Conservation (phyloP, 129 eudicot genomes). For the Sambucus nigra region DNA sequence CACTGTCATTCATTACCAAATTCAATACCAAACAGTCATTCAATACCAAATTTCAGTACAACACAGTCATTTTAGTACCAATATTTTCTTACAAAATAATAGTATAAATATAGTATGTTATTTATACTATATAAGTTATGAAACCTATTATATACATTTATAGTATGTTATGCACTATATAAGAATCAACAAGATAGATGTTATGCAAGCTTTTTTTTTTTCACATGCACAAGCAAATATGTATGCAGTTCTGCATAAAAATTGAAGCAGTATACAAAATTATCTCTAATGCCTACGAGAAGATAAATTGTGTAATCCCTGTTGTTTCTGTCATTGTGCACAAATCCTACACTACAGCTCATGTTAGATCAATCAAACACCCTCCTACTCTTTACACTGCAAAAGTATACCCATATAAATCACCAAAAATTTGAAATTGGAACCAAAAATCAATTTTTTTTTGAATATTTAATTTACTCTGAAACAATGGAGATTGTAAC, state of each 20-base stretch:
- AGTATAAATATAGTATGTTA: no score
- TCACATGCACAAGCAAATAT: slow-evolving; percentile 1
- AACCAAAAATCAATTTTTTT: not conserved
- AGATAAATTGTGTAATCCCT: not conserved
- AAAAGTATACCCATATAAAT: slow-evolving; percentile 15
- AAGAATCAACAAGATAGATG: no score
- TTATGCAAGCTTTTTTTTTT: no score
- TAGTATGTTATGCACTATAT: no score
- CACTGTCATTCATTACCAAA: no score
- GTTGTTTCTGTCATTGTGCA: slow-evolving; percentile 13
- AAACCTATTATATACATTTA: no score
- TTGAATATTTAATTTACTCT: slow-evolving; percentile 24
- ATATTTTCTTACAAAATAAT: no score
- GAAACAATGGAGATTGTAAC: slow-evolving; percentile 58
- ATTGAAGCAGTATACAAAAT: not conserved
- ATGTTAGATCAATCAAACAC: slow-evolving; percentile 11
- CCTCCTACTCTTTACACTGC: slow-evolving; percentile 23
- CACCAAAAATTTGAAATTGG: slow-evolving; percentile 8
- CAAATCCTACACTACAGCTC: slow-evolving; percentile 19
- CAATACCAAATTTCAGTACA: no score
- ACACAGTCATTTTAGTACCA: no score
- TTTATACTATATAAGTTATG: no score
- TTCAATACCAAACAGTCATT: no score
- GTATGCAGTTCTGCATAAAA: no score
- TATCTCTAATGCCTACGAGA: not conserved